phyloP scores from a whole-genome alignment of 139 green algal species.

The Coelastrella sp. region DNA sequence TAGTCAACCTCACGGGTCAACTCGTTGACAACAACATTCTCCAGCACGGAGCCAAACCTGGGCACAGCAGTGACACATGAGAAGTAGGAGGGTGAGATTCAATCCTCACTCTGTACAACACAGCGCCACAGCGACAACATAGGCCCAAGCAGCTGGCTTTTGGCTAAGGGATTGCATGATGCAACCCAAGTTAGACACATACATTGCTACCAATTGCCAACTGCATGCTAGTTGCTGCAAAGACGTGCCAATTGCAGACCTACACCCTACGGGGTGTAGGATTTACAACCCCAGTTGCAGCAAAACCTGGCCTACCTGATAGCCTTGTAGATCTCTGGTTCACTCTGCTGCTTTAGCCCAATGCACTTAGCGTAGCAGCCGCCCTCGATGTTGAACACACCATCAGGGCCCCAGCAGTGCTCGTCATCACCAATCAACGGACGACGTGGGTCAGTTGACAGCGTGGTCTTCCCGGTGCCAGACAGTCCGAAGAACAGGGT shows the following conservation, averaged over 20 bases:
- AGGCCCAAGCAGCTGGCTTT: too few relatives aligned
- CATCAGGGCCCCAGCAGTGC: constrained; percentile 92
- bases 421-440: constrained; percentile 96
- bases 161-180: too few relatives aligned
- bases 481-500: constrained; percentile 91
- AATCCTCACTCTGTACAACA: too few relatives aligned
- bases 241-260: too few relatives aligned
- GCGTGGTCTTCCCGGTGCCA: constrained; percentile 88
- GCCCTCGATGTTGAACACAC: constrained; percentile 66
- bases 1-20: constrained; percentile 80
- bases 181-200: too few relatives aligned
- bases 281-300: neutral
- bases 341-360: constrained; percentile 76
- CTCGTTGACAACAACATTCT: constrained; percentile 95
- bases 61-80: neutral
- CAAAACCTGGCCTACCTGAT: constrained; percentile 63
- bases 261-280: too few relatives aligned
- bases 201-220: too few relatives aligned
- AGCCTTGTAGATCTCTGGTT: constrained; percentile 94
- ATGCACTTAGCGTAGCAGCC: constrained; percentile 98
- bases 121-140: too few relatives aligned
- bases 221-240: too few relatives aligned
- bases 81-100: too few relatives aligned
- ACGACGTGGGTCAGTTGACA: constrained; percentile 80
- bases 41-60: constrained; percentile 88